These are phyloP conservation scores for Geranomyces variabilis DNA, from an alignment of 192 early-diverging fungal species.

Conservation along the genomic window DNA sequence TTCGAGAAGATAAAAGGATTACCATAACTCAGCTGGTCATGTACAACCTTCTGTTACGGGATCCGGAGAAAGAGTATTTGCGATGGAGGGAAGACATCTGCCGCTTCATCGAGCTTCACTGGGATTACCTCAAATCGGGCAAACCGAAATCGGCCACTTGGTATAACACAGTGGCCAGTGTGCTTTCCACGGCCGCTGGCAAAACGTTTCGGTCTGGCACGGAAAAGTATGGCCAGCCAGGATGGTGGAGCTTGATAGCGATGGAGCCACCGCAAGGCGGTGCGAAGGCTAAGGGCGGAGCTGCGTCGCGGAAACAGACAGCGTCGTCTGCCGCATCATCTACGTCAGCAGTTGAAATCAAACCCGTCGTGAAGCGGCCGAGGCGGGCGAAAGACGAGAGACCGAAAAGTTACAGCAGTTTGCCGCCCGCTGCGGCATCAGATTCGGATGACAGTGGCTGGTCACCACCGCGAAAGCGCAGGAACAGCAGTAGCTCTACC, in stretches of 20 bases:
- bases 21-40: constrained; percentile 74
- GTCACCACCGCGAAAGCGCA: neutral
- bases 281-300: neutral
- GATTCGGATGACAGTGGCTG: neutral
- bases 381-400: too few species aligned
- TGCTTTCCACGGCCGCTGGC: constrained; percentile 73
- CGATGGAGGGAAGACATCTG: constrained; percentile 83
- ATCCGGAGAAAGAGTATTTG: constrained; percentile 70
- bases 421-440: neutral
- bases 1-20: constrained; percentile 38
- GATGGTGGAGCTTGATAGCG: constrained; percentile 55
- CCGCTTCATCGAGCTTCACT: constrained; percentile 72
- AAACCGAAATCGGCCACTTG: constrained; percentile 77
- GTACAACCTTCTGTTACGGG: constrained; percentile 68
- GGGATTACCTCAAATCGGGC: constrained; percentile 72
- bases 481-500: too few species aligned
- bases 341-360: neutral
- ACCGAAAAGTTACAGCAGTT: neutral
- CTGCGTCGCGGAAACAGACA: neutral
- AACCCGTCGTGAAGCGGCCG: too few species aligned
- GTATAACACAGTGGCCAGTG: constrained; percentile 85
- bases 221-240: constrained; percentile 69
- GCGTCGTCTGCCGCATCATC: neutral
- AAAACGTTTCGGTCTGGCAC: constrained; percentile 75
- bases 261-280: constrained; percentile 49